phyloP scores from a whole-genome alignment of 148 eudicot genomes.

The Chenopodium quinoa region DNA sequence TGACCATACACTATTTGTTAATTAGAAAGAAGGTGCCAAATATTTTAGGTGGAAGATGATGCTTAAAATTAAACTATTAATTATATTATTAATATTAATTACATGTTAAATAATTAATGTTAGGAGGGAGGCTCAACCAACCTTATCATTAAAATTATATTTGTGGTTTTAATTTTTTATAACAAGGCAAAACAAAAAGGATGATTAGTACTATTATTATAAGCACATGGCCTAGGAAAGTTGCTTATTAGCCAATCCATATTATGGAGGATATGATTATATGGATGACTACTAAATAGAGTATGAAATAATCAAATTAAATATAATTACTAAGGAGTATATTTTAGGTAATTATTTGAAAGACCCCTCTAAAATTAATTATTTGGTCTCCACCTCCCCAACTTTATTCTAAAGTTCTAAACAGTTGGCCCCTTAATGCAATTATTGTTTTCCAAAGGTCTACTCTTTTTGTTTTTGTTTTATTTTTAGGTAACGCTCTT shows the following conservation, averaged over 20 bases:
- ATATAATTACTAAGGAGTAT: not conserved
- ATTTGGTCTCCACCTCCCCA: constrained; percentile 5
- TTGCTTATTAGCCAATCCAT: constrained; percentile 27
- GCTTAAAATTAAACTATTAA: not conserved
- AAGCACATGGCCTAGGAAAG: constrained; percentile 32
- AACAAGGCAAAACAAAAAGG: constrained; percentile 26
- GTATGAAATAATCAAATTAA: not conserved
- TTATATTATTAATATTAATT: no score
- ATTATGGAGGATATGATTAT: constrained; percentile 20
- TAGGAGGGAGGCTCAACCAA: constrained; percentile 26
- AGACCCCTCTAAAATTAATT: not conserved
- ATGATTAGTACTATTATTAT: constrained; percentile 23
- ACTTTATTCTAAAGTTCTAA: constrained; percentile 15
- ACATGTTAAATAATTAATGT: constrained; percentile 5
- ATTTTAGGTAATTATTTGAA: not conserved
- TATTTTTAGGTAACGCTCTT: not conserved
- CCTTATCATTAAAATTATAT: constrained; percentile 26
- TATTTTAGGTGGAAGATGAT: constrained; percentile 28
- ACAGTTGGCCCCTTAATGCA: constrained; percentile 14
- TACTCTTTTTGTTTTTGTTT: not conserved
- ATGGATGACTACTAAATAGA: constrained; percentile 1
- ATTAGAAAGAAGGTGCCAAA: constrained; percentile 25
- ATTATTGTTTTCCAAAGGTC: constrained; percentile 10
- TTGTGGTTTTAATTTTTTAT: constrained; percentile 4
- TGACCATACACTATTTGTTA: constrained; percentile 6